Evolutionary conservation across 768 basidiomycete species (phyloP).

Genomic region (Russula earlei): DNA sequence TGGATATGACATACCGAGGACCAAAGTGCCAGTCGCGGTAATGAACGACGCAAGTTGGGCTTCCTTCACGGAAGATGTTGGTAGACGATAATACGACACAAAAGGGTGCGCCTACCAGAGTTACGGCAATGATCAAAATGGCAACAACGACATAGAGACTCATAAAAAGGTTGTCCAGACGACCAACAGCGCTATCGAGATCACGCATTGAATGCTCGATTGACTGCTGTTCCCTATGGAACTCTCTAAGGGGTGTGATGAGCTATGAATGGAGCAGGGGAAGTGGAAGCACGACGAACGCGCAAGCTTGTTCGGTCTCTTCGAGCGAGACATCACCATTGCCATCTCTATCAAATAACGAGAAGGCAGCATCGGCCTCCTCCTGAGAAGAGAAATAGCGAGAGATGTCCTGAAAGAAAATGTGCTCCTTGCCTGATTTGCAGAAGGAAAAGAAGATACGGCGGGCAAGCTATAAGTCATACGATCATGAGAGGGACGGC

Average conservation of each 20-base stretch:
- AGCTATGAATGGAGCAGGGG: background rate
- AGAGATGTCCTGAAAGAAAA: constrained; percentile 61
- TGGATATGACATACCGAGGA: constrained; percentile 31
- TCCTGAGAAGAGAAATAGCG: constrained; percentile 59
- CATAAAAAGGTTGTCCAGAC: constrained; percentile 83
- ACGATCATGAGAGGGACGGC: background rate
- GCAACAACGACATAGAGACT: constrained; percentile 63
- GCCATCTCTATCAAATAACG: constrained; percentile 57
- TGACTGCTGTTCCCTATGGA: constrained; percentile 78
- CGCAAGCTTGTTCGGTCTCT: constrained; percentile 66
- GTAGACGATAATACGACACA: background rate
- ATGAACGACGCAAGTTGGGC: constrained; percentile 64
- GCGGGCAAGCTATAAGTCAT: constrained; percentile 53
- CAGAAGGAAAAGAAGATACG: constrained; percentile 82
- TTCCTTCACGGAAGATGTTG: constrained; percentile 36
- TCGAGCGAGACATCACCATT: constrained; percentile 67
- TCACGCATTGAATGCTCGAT: constrained; percentile 84
- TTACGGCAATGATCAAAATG: constrained; percentile 74
- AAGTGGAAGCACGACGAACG: constrained; percentile 30
- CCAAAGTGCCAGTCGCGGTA: constrained; percentile 61
- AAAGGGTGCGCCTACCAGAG: constrained; percentile 41
- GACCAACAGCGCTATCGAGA: constrained; percentile 80
- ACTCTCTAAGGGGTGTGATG: constrained; percentile 37
- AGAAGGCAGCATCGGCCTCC: constrained; percentile 57
- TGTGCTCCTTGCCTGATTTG: constrained; percentile 44